Evolutionary conservation across 345 rosid genomes (phyloP), one percentile per base, ranked within the genome.

Genomic region (Eucalyptus marginata): DNA sequence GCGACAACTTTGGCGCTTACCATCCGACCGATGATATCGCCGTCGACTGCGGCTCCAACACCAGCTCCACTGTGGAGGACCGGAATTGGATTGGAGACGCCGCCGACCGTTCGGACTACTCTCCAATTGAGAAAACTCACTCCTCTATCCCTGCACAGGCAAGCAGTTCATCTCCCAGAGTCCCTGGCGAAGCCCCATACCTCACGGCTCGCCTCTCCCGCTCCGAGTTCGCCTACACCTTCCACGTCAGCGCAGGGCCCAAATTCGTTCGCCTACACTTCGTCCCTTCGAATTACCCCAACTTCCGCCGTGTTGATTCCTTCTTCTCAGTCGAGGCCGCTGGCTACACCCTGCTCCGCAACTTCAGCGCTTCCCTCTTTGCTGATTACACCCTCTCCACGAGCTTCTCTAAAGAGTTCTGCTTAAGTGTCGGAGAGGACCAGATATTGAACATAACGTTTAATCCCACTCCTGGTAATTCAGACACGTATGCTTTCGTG

Each of bases 241-340:
- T 94, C 49, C 89, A 89, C 2, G 87, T 91, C 71, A n/a, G 89
- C 5, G 29, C 90, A 4, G 94, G 94, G 10, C 91, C 91, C 10
- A 92, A 87, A 46, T 91, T 93, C 83, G 51, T 93, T 52, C 92
- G 93, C 58, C 89, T 91, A 4, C 49, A 91, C 89, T 92, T 91
- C 90, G 64, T 79, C 56, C 88, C 91, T 2, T 66, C 81, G 10
- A 4, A 89, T 4, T 89, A 89, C 86, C 33, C 22, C 3, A 1
- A 46, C 71, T 59, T 89, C 54, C 8, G 79, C 46, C 80, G 51
- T 17, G 6, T 76, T 18, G 40, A 87, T 27, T 51, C 91, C 46
- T 76, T 88, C 64, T 90, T 91, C 88, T 87, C 92, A 2, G 92
- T 93, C 85, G 14, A 64, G 1, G 87, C 91, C 4, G 87, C 68